Percentiles rank a stretch among this genome's conserved stretches.
Evolutionary conservation across 2,329 filamentous ascomycete species (phyloP).

Genomic region (Orbilia javanica): DNA sequence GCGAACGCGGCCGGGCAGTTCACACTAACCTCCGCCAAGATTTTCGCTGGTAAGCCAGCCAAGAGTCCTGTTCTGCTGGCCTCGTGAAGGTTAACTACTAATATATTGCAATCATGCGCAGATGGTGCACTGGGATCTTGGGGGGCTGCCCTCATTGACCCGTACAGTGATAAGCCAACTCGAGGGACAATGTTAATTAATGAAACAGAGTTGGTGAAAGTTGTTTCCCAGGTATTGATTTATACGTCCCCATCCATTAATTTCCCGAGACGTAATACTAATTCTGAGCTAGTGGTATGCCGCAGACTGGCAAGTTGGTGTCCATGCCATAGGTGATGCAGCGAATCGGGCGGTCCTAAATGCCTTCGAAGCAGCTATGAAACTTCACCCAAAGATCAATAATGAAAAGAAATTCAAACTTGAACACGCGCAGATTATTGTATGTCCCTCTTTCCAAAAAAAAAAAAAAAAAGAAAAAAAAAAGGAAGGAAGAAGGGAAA

Average conservation of each 20-base stretch:
- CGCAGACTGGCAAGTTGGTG: constrained; percentile 76
- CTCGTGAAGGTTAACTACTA: no score
- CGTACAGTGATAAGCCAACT: constrained; percentile 75
- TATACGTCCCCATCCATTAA: background rate
- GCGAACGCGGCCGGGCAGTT: constrained; percentile 68
- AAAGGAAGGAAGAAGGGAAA: no score
- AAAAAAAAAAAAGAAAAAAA: no score
- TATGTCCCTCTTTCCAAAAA: background rate
- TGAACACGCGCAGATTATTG: constrained; percentile 78
- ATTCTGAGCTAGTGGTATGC: constrained; percentile 70
- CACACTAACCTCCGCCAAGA: constrained; percentile 74
- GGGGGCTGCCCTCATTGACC: constrained; percentile 79
- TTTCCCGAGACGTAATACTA: background rate
- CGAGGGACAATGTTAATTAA: constrained; percentile 77
- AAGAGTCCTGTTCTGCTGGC: background rate
- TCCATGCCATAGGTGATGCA: constrained; percentile 79
- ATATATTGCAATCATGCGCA: no score
- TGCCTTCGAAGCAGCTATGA: constrained; percentile 69
- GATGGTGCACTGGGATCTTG: constrained; percentile 79
- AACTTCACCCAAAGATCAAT: constrained; percentile 70
- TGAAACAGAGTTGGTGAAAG: constrained; percentile 68
- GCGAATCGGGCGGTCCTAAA: constrained; percentile 76
- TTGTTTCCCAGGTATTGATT: constrained; percentile 18
- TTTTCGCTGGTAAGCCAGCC: constrained; percentile 73
- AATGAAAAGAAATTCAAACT: constrained; percentile 73